phyloP scores from a whole-genome alignment of 495 filamentous ascomycete species.

The Penicillium riverlandense region DNA sequence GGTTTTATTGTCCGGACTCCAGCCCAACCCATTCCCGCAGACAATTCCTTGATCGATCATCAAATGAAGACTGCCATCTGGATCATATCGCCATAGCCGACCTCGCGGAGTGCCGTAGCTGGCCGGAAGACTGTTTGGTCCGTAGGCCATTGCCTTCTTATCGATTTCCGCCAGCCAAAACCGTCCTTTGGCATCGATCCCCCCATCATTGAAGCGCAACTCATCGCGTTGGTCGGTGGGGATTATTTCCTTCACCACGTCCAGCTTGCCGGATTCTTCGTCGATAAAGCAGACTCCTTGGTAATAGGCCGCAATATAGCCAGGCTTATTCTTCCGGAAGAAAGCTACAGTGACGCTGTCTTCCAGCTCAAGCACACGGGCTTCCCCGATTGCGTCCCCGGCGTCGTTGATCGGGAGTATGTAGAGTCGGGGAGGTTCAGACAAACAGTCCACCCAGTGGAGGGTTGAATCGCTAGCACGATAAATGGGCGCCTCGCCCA shows the following conservation, averaged over 20 bases:
- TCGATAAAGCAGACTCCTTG: constrained; percentile 20
- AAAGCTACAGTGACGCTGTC: constrained; percentile 17
- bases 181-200: constrained; percentile 16
- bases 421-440: constrained; percentile 13
- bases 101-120: constrained; percentile 13
- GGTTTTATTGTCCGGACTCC: constrained; percentile 27
- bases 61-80: constrained; percentile 18
- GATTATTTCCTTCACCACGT: constrained; percentile 18
- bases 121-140: constrained; percentile 3
- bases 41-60: constrained; percentile 17
- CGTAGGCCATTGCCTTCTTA: constrained; percentile 7
- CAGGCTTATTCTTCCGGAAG: constrained; percentile 15
- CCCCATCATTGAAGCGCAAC: constrained; percentile 18
- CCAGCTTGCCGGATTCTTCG: constrained; percentile 13
- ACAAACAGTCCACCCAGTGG: constrained; percentile 22
- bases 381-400: constrained; percentile 6
- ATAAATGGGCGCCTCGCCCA: constrained; percentile 21
- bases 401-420: constrained; percentile 14
- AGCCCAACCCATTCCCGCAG: constrained; percentile 25
- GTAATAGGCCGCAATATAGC: constrained; percentile 21
- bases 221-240: constrained; percentile 11
- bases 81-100: constrained; percentile 26
- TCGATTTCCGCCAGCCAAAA: constrained; percentile 23
- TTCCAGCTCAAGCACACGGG: constrained; percentile 7
- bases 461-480: constrained; percentile 16